These are phyloP conservation scores for Hemileia vastatrix DNA, from an alignment of 1,284 basidiomycete species.

Conservation along the genomic window DNA sequence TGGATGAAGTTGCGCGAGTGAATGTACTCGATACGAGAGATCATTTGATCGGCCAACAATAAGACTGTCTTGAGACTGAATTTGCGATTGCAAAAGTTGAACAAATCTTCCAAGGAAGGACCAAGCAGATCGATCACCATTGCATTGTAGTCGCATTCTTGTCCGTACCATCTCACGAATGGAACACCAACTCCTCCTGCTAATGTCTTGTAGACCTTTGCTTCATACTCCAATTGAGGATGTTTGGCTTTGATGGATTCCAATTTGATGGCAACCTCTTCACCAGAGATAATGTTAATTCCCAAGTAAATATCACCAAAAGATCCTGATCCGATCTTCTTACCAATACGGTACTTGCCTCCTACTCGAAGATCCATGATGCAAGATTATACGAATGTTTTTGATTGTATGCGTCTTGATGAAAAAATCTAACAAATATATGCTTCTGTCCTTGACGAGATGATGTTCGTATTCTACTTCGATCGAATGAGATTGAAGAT, in stretches of 20 bases:
- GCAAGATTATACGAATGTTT: too few species aligned
- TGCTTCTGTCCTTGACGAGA: too few species aligned
- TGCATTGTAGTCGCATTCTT: conserved; percentile 35
- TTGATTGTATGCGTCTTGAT: too few species aligned
- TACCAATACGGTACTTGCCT: conserved; percentile 95
- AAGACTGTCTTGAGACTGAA: not conserved
- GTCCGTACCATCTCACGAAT: conserved; percentile 47
- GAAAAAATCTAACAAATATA: too few species aligned
- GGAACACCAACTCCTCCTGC: conserved; percentile 50
- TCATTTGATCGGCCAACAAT: not conserved
- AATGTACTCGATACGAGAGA: not conserved
- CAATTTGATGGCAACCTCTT: conserved; percentile 99
- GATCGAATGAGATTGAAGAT: too few species aligned
- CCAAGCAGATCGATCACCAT: conserved; percentile 2
- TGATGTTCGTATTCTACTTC: too few species aligned
- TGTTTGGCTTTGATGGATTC: conserved; percentile 99
- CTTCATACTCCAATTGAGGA: conserved; percentile 97
- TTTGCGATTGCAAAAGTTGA: not conserved
- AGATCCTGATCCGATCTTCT: conserved; percentile 99
- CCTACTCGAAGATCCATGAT: conserved; percentile 85
- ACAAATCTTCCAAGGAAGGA: not conserved
- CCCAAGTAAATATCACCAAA: conserved; percentile 99
- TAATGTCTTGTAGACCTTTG: conserved; percentile 45
- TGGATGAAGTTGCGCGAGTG: not conserved
- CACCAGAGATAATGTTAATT: conserved; percentile 99